Percentiles rank a stretch among this genome's conserved stretches.
Conservation (phyloP, 768 basidiomycete species). For the Suillus hirtellus region DNA sequence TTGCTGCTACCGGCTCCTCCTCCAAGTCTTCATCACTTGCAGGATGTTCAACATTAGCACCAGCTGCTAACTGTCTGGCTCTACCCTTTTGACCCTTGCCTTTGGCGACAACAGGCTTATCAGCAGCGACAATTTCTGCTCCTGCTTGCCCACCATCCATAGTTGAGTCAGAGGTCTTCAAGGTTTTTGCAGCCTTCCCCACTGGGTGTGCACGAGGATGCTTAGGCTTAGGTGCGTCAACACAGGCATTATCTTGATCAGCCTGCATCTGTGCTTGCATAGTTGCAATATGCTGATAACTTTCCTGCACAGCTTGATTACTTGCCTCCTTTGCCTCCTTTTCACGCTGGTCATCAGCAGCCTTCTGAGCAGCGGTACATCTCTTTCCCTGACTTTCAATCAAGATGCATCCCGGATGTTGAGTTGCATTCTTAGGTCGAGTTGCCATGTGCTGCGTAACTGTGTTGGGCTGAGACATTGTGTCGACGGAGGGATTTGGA, state of each 20-base stretch:
- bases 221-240: not conserved
- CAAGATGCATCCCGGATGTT: constrained; percentile 8
- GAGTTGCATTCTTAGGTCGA: constrained; percentile 7
- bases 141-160: not conserved
- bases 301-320: not conserved
- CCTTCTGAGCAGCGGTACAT: constrained; percentile 14
- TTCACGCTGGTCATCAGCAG: constrained; percentile 11
- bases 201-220: not conserved
- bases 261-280: constrained; percentile 11
- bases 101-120: too few species aligned
- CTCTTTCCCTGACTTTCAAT: constrained; percentile 3
- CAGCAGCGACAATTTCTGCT: not conserved
- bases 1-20: too few species aligned
- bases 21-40: too few species aligned
- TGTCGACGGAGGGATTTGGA: not conserved
- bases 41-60: too few species aligned
- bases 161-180: not conserved
- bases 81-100: too few species aligned
- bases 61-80: too few species aligned
- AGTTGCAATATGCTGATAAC: constrained; percentile 2
- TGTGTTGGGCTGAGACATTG: not conserved
- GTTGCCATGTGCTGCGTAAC: not conserved
- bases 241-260: not conserved
- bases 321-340: constrained; percentile 10
- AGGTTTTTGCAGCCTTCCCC: not conserved